Percentiles rank a stretch among this genome's conserved stretches.
These are phyloP conservation scores for Nemania bipapillata DNA, from an alignment of 2,329 filamentous ascomycete genomes.

Conservation along the genomic window DNA sequence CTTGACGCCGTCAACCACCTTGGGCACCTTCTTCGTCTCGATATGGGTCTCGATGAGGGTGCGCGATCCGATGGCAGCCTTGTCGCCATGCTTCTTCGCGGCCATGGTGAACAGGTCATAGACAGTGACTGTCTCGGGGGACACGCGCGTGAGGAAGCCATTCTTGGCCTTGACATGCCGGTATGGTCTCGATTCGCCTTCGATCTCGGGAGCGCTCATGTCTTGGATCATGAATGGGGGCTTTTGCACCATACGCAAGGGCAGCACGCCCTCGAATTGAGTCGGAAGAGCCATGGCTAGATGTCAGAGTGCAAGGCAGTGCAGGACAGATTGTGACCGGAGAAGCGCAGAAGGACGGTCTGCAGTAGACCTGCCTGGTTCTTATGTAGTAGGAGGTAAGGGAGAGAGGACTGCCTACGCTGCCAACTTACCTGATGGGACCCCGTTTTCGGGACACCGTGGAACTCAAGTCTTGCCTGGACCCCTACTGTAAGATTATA, in stretches of 20 bases:
- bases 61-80: conserved; percentile 75
- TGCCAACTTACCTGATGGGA: background rate
- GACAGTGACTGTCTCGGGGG: conserved; percentile 77
- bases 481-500: no score
- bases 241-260: conserved; percentile 70
- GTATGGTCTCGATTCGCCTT: conserved; percentile 86
- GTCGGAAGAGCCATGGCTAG: conserved; percentile 46
- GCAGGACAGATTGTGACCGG: no score
- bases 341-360: background rate
- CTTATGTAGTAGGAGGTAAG: background rate
- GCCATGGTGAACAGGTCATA: conserved; percentile 81
- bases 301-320: background rate
- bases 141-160: conserved; percentile 72
- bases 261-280: conserved; percentile 58
- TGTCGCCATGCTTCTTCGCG: conserved; percentile 70
- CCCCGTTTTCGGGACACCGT: no score
- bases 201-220: conserved; percentile 72
- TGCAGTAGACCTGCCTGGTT: background rate
- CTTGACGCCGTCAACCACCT: conserved; percentile 83
- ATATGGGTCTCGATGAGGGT: conserved; percentile 80
- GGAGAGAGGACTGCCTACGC: background rate
- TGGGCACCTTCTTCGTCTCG: conserved; percentile 90
- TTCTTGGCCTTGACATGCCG: conserved; percentile 78
- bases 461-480: no score
- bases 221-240: conserved; percentile 80